Conservation (phyloP, 2,329 filamentous ascomycete genomes). For the Exophiala mesophila region DNA sequence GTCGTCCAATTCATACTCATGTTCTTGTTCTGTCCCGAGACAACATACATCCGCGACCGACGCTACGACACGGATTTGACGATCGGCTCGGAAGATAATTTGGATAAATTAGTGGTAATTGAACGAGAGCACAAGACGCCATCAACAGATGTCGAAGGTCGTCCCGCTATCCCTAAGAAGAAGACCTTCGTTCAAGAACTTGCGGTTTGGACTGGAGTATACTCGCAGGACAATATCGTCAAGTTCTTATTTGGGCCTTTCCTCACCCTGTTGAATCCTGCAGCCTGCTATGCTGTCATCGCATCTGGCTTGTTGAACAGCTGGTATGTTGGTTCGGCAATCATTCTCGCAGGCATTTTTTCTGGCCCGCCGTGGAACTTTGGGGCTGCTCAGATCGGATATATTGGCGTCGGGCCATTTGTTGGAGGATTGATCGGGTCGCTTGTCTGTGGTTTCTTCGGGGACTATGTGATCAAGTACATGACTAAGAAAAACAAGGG, state of each 20-base stretch:
- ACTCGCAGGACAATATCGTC: conserved; percentile 20
- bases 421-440: conserved; percentile 24
- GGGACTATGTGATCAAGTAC: conserved; percentile 32
- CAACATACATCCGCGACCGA: conserved; percentile 27
- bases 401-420: conserved; percentile 22
- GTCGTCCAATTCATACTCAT: conserved; percentile 28
- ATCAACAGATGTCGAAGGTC: conserved; percentile 3
- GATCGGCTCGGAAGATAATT: conserved; percentile 10
- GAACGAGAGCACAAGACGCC: conserved; percentile 18
- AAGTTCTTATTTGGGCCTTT: conserved; percentile 30
- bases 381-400: conserved; percentile 28
- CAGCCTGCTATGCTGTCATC: conserved; percentile 27
- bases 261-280: conserved; percentile 30
- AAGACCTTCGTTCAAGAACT: conserved; percentile 24
- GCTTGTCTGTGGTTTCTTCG: conserved; percentile 37
- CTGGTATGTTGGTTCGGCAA: conserved; percentile 26
- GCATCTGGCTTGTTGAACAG: conserved; percentile 25
- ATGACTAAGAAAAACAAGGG: conserved; percentile 41
- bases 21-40: conserved; percentile 30
- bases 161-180: conserved; percentile 8
- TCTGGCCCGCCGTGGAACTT: conserved; percentile 31
- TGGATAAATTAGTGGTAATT: conserved; percentile 16
- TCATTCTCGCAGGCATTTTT: conserved; percentile 31
- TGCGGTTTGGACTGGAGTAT: conserved; percentile 21
- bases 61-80: conserved; percentile 27